These are phyloP conservation scores for Penicillium italicum DNA, from an alignment of 2,329 filamentous ascomycete species.

Conservation along the genomic window DNA sequence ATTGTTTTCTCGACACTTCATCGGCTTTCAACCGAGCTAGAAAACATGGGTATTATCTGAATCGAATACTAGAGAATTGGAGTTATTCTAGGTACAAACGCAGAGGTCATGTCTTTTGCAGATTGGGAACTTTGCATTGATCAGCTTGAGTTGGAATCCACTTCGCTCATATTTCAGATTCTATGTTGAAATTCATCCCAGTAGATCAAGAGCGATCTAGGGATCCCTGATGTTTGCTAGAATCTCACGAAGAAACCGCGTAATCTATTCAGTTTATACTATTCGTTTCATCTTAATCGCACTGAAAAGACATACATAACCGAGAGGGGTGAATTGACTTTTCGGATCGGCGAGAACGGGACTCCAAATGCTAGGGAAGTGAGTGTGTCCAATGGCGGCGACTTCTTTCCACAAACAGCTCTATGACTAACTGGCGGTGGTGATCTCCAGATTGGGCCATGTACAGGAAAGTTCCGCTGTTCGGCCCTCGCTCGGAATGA, in stretches of 20 bases:
- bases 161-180: not conserved
- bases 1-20: not conserved
- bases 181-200: not conserved
- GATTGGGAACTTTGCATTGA: not conserved
- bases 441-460: not conserved
- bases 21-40: not conserved
- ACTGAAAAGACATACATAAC: not conserved
- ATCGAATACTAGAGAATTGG: not conserved
- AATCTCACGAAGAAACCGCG: not conserved
- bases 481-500: slow-evolving; percentile 15
- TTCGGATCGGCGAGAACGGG: slow-evolving; percentile 1
- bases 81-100: not conserved
- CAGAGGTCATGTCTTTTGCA: not conserved
- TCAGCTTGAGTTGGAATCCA: not conserved
- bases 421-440: not conserved
- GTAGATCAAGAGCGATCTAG: not conserved
- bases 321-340: not conserved
- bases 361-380: not conserved
- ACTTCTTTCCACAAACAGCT: not conserved
- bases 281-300: not conserved
- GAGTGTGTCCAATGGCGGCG: slow-evolving; percentile 4
- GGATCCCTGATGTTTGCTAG: not conserved
- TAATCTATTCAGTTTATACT: not conserved
- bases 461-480: slow-evolving; percentile 14
- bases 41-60: not conserved